Base-by-base conservation (phyloP, 2,329 filamentous ascomycete species). In the Lojkania enalia region DNA sequence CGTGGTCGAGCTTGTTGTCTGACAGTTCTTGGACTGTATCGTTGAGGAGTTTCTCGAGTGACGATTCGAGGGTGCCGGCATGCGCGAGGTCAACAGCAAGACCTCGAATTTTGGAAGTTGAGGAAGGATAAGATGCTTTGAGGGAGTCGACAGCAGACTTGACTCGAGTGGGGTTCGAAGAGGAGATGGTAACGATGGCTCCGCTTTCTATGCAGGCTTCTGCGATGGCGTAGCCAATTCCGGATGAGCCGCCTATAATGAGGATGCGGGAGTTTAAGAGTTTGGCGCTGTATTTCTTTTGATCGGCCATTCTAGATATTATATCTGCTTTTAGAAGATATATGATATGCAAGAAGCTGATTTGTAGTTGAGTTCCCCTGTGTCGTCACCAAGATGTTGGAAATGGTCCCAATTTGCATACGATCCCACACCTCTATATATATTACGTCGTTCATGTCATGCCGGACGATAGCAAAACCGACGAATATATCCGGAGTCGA, bases 141-240 rank as follows among this genome's bases (percentile, higher is more conserved):
- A 85, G 71, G 16, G 64, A 60, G 1, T 60, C 52, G 44, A 83
- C 60, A 9, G 81, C 75, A 1, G 61, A 57, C 21, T 75, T 57
- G 27, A 87, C 64, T 35, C 77, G 77, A 20, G 64, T 41, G 7
- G 72, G 63, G 42, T 75, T 79, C 2, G 82, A 85, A 2, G 79
- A 83, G n/a, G 80, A 78, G 57, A 87, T 77, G 35, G 73, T 77
- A 13, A 87, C 78, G n/a, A 61, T 63, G 29, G 78, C 79, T 23
- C 80, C 81, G 45, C 77, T 70, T 41, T 79, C 77, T 31, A 85
- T 61, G 12, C 74, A 70, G 2, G 76, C 78, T 71, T 84, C 77
- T 39, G 84, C 83, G 9, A 83, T 79, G 42, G 71, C 75, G 51
- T 76, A 81, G 21, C 84, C 84, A 30, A 87, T 83, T 39, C 84